Evolutionary conservation across 352 stramenopile species (phyloP), one percentile per base, ranked within the genome.

Genomic region (Phytophthora ramorum): DNA sequence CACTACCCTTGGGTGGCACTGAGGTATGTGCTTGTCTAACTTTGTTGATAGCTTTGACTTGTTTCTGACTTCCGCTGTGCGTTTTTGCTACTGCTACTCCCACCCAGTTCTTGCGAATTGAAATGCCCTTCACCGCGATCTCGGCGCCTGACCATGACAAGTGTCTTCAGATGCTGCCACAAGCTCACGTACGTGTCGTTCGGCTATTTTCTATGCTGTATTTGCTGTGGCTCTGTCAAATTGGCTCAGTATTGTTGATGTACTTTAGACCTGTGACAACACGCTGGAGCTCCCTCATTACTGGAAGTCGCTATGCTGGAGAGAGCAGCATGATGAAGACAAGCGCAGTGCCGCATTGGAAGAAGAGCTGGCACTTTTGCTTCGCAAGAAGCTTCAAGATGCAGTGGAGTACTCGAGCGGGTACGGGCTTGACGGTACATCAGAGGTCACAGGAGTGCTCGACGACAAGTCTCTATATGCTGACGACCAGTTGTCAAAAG

Each of bases 261-360:
- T 3, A 28, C 24, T 54, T 43, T 43, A 92, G 84, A 93, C 84
- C 7, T 93, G 82, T 40, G 82, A 93, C 58, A 93, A 93, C 50
- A 90, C 77, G 8, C 47, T 93, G 9, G 82, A 93, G 53, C 72
- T 93, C 9, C 82, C 82, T 8, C 67, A 93, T 70, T 93, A 91
- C 55, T 93, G 85, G 82, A 85, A 80, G 43, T 83, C 80, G 9
- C 48, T 91, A 6, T 89, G 81, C 59, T 91, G 75, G 82, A 77
- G 75, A 46, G 41, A 66, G 14, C 41, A 76, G 0, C 75, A 78
- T 14, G 63, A 82, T 12, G 68, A 78, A 17, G 41, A 65, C 4
- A 48, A 58, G 19, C 52, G 58, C 6, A 81, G 55, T 24, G 46
- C 46, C 19, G 7, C 53, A 24, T 58, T 90, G 14, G 80, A 90